phyloP scores from a whole-genome alignment of 73 alveolate genomes.

The Paramecium primaurelia region DNA sequence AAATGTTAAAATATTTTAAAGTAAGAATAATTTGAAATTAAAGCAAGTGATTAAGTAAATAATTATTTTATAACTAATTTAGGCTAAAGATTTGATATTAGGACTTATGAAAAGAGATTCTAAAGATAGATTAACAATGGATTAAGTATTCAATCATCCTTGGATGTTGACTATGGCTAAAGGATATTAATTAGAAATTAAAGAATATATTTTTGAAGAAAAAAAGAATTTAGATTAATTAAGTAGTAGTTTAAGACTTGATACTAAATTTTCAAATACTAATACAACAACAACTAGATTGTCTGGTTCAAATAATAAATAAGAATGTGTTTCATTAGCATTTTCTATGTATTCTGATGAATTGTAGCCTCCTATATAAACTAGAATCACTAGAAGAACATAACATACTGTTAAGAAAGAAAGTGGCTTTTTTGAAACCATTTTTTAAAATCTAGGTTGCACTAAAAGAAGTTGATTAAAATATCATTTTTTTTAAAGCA shows the following conservation, averaged over 20 bases:
- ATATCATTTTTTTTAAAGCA: not conserved
- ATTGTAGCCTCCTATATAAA: not conserved
- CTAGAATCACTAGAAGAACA: not conserved
- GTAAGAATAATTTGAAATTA: conserved; percentile 46
- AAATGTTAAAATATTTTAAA: not conserved
- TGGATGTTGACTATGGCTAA: not conserved
- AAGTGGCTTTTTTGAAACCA: not conserved
- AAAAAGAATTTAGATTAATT: not conserved
- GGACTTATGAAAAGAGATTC: not conserved
- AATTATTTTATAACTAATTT: not conserved
- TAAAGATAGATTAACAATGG: not conserved
- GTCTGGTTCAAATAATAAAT: not conserved
- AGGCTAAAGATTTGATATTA: not conserved
- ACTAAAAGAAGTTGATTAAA: conserved; percentile 3
- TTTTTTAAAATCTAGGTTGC: not conserved
- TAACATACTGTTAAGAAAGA: not conserved
- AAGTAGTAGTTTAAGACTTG: not conserved
- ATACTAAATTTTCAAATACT: not conserved
- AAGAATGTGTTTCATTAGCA: not conserved
- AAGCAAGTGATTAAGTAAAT: conserved; percentile 40
- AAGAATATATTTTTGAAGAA: not conserved
- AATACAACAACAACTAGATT: not conserved
- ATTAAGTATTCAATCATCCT: not conserved
- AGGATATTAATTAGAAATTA: not conserved
- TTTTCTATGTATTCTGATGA: not conserved